A percentile compares a stretch with the other conserved stretches of the same genome.
These are phyloP conservation scores for Carex sylvatica DNA, from an alignment of 202 grass and related monocot genomes.

Conservation along the genomic window DNA sequence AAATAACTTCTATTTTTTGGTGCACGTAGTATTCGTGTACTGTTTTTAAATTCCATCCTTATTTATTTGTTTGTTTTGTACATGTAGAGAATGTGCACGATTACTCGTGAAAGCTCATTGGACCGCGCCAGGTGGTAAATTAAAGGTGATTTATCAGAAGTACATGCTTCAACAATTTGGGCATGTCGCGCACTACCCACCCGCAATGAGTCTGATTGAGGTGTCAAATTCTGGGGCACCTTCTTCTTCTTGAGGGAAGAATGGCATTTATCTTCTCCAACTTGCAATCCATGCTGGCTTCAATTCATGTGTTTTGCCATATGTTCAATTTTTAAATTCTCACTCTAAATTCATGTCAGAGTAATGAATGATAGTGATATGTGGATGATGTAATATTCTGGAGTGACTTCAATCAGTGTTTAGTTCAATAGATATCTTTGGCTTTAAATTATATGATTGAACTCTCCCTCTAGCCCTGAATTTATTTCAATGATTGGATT, in stretches of 20 bases:
- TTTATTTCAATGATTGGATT: not conserved
- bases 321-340: not conserved
- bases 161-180: slow-evolving; percentile 38
- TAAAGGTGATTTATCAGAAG: slow-evolving; percentile 51
- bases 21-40: not conserved
- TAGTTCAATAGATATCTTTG: not conserved
- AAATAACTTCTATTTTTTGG: slow-evolving; percentile 8
- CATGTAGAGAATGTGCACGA: slow-evolving; percentile 39
- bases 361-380: not conserved
- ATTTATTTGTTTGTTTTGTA: not conserved
- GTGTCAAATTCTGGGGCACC: not conserved
- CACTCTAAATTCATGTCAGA: not conserved
- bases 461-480: not conserved
- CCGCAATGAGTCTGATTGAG: slow-evolving; percentile 20
- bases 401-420: not conserved
- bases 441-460: not conserved
- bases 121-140: slow-evolving; percentile 30
- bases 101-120: slow-evolving; percentile 39
- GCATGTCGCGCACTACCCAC: slow-evolving; percentile 33
- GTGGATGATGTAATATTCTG: not conserved
- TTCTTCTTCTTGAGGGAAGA: slow-evolving; percentile 13
- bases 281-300: not conserved
- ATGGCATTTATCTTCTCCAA: not conserved
- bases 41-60: not conserved
- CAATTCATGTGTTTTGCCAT: not conserved